These are phyloP conservation scores for Colletotrichum musicola DNA, from an alignment of 2,329 filamentous ascomycete genomes.

Conservation along the genomic window DNA sequence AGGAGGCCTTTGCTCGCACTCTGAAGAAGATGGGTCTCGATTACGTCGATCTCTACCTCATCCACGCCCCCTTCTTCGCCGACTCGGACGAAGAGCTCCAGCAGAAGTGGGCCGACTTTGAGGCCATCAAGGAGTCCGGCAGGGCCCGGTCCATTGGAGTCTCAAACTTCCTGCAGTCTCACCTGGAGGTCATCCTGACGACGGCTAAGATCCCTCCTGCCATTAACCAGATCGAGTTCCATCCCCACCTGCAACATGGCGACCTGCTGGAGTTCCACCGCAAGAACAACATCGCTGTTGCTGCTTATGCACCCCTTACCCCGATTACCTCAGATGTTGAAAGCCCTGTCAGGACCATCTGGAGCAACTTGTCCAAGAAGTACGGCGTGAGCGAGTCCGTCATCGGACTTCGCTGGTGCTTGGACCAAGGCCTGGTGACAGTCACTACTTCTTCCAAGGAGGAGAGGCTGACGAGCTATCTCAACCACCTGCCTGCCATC, in stretches of 20 bases:
- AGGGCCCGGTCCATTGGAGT: slow-evolving; percentile 80
- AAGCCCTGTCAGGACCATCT: slow-evolving; percentile 66
- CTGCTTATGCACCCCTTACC: slow-evolving; percentile 69
- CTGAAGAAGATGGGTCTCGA: slow-evolving; percentile 75
- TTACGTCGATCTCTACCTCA: slow-evolving; percentile 79
- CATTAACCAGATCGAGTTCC: slow-evolving; percentile 85
- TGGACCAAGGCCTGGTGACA: slow-evolving; percentile 70
- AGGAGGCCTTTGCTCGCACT: slow-evolving; percentile 68
- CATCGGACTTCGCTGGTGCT: slow-evolving; percentile 69
- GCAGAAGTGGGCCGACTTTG: slow-evolving; percentile 69
- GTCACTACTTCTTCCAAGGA: slow-evolving; percentile 72
- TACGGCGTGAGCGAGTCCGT: slow-evolving; percentile 69
- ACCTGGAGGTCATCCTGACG: slow-evolving; percentile 68
- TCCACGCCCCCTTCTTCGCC: slow-evolving; percentile 70
- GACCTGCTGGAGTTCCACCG: slow-evolving; percentile 69
- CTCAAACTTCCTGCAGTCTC: slow-evolving; percentile 75
- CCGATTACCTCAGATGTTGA: slow-evolving; percentile 61
- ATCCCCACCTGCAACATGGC: slow-evolving; percentile 79
- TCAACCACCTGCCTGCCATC: slow-evolving; percentile 64
- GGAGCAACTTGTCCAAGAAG: slow-evolving; percentile 65
- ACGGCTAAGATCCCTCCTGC: slow-evolving; percentile 73
- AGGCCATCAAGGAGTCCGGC: slow-evolving; percentile 75
- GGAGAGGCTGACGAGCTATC: slow-evolving; percentile 68
- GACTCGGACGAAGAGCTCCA: slow-evolving; percentile 66
- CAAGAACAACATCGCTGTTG: slow-evolving; percentile 67